Evolutionary conservation across 2,329 filamentous ascomycete genomes (phyloP), one percentile per base, ranked within the genome.

Genomic region (Gyromitra esculenta): DNA sequence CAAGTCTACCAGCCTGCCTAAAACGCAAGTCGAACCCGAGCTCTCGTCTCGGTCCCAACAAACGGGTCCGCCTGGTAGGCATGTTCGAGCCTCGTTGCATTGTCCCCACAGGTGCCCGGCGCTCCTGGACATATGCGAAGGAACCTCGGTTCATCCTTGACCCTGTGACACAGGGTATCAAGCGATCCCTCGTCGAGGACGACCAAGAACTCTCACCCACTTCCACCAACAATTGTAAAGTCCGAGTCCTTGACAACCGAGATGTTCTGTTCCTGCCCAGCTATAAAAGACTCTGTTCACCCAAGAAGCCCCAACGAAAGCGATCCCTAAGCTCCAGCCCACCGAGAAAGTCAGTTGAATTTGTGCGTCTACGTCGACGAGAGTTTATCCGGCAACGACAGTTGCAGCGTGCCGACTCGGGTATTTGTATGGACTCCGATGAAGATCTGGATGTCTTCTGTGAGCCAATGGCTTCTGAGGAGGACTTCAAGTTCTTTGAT

Each of bases 21-120:
- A 77, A 77, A 62, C 71, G 75, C 64, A 77, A 77, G 71, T 65
- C 73, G 7, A 70, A 39, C 50, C 50, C 64, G 62, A 62, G 39
- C 25, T 54, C 59, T 21, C 57, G 50, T 9, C 60, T 67, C 54
- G 8, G 57, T 13, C 45, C 75, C 35, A 65, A 63, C 70, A 77
- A 77, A n/a, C 75, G 75, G 25, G 52, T 41, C 5, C 75, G 75
- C 43, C 43, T 65, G 31, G 52, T 37, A 15, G 75, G 75, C 41
- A 43, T 48, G 37, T 77, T 77, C 50, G 62, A 67, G 52, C 75
- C 75, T 13, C 75, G 75, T n/a, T 67, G 73, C 35, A 75, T 65
- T 48, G 71, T 74, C 18, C 75, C 75, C 21, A 77, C 75, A 57
- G 75, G 75, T 65, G 70, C 75, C n/a, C 71, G 75, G 41, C 75